Percentiles rank a stretch among this genome's conserved stretches.
These are phyloP conservation scores for Nevesoporus exiguus DNA, from an alignment of 768 basidiomycete species.

Conservation along the genomic window DNA sequence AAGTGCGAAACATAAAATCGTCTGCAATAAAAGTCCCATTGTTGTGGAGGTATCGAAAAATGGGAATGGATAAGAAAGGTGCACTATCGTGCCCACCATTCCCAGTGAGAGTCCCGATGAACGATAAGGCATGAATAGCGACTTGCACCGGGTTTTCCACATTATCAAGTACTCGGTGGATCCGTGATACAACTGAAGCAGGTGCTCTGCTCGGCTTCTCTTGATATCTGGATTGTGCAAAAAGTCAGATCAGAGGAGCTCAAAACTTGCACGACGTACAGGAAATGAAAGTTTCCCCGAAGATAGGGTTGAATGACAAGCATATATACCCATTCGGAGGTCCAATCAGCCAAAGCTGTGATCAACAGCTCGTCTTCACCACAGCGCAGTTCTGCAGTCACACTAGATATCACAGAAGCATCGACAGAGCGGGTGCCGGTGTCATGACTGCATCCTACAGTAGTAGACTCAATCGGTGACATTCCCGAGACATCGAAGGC, in stretches of 20 bases:
- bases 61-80: constrained; percentile 28
- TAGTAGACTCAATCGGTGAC: not conserved
- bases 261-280: constrained; percentile 14
- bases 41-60: constrained; percentile 30
- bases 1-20: constrained; percentile 35
- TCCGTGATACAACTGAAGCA: constrained; percentile 14
- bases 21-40: constrained; percentile 27
- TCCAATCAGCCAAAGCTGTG: constrained; percentile 22
- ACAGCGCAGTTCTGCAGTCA: not conserved
- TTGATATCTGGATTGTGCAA: constrained; percentile 14
- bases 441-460: not conserved
- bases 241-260: not conserved
- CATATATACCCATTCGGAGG: constrained; percentile 24
- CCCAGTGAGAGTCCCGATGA: constrained; percentile 27
- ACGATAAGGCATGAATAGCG: constrained; percentile 31
- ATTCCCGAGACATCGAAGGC: constrained; percentile 10
- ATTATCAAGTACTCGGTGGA: constrained; percentile 18
- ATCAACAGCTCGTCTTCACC: constrained; percentile 7
- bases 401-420: not conserved
- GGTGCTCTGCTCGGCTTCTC: constrained; percentile 4
- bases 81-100: constrained; percentile 11
- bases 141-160: constrained; percentile 29
- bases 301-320: constrained; percentile 24
- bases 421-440: not conserved
- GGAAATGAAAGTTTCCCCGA: constrained; percentile 15